Percentiles rank a stretch among this genome's conserved stretches.
These are phyloP conservation scores for Exophiala spinifera DNA, from an alignment of 2,329 filamentous ascomycete species.

Conservation along the genomic window DNA sequence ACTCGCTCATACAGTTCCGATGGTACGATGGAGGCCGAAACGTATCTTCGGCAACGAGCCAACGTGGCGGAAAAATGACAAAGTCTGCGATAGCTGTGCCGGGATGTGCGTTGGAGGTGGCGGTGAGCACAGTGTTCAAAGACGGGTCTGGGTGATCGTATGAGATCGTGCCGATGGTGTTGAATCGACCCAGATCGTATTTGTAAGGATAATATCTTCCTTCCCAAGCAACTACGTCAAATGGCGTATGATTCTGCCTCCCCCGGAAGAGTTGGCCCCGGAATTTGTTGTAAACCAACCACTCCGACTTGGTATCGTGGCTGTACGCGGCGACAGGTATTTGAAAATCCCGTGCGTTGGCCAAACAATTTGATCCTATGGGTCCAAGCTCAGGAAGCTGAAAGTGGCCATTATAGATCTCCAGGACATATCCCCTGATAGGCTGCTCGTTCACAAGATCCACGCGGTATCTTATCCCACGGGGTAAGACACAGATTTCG, in stretches of 20 bases:
- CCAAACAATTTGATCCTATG: constrained; percentile 68
- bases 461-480: constrained; percentile 71
- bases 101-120: constrained; percentile 33
- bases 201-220: constrained; percentile 63
- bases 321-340: constrained; percentile 66
- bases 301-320: constrained; percentile 46
- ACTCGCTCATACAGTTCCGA: constrained; percentile 62
- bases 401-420: constrained; percentile 70
- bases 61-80: constrained; percentile 62
- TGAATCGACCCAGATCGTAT: constrained; percentile 60
- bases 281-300: constrained; percentile 52
- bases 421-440: constrained; percentile 69
- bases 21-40: constrained; percentile 63
- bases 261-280: constrained; percentile 64
- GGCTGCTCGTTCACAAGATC: constrained; percentile 56
- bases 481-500: constrained; percentile 72
- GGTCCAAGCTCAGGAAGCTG: constrained; percentile 68
- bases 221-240: constrained; percentile 77
- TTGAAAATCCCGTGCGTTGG: constrained; percentile 72
- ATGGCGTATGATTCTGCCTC: constrained; percentile 66
- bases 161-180: constrained; percentile 67
- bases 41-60: constrained; percentile 60
- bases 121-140: constrained; percentile 67
- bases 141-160: constrained; percentile 76
- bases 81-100: constrained; percentile 61